Base-by-base conservation (phyloP, 768 basidiomycete genomes). In the Mycena latifolia region DNA sequence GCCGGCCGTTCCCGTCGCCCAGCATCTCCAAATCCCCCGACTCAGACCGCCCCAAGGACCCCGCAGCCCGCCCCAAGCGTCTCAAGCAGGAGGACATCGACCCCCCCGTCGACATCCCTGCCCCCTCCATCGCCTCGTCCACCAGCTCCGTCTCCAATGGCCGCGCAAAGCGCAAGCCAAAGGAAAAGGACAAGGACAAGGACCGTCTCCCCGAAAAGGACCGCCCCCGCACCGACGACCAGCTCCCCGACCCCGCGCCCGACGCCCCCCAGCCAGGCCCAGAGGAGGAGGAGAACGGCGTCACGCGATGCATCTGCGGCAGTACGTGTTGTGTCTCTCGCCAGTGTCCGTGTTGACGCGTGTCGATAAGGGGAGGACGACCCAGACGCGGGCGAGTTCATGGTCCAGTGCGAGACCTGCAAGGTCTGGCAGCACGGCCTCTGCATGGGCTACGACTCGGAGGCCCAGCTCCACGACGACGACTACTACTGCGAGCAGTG, bases 341-440 rank as follows among this genome's bases (percentile, higher is more conserved):
- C 73, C 76, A 73, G 72, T 48, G 46, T 28, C 29, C 2, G 22
- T 50, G 46, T 66, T 64, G 62, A 69, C 50, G 64, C 63, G 60
- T 63, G 57, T 67, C 61, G 67, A 74, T 71, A 76, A 79, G 80
- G 79, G 83, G 91, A 92, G 77, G 89, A 90, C 72, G 90, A 92
- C 74, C 87, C 88, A 56, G 90, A 92, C 75, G 94, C 93, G 55
- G 94, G 95, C 52, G 96, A 95, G 77, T 94, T 97, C 81, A 98
- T 98, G 94, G 95, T 98, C 55, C 93, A 95, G 77, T 99, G 97
- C 80, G 97, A 99, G 80, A 90, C 85, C 47, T 99, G 97, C 83
- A 93, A 96, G 74, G 94, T 94, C 60, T 99, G 97, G 97, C 97
- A 99, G 79, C 97, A 99, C 76, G 96, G 96, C 4, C 85, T 90